A percentile compares a stretch with the other conserved stretches of the same genome.
Evolutionary conservation across 176 grass and related monocot genomes (phyloP).

Genomic region (Saccharum spontaneum): DNA sequence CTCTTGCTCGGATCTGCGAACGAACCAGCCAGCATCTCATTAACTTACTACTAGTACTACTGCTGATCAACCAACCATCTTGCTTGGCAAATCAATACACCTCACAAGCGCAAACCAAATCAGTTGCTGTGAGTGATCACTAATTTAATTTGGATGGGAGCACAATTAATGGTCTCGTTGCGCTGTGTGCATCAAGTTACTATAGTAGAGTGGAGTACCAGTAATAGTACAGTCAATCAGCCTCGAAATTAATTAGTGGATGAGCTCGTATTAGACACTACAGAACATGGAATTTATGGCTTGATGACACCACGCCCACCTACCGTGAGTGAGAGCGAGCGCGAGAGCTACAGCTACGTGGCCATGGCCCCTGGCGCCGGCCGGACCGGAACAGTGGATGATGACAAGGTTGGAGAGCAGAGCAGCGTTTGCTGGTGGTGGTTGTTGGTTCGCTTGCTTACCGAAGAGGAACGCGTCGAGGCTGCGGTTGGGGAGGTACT

Average conservation of each 20-base stretch:
- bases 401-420: neutral
- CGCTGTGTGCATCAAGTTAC: neutral
- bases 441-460: neutral
- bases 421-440: neutral
- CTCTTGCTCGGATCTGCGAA: constrained; percentile 49
- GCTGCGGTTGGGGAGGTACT: constrained; percentile 85
- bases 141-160: neutral
- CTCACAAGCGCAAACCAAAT: neutral
- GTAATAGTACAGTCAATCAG: neutral
- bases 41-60: neutral
- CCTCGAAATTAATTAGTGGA: neutral
- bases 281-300: constrained; percentile 22
- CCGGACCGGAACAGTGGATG: neutral
- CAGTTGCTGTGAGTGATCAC: neutral
- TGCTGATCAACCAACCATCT: neutral
- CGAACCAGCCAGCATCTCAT: no score
- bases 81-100: neutral
- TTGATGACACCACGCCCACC: neutral
- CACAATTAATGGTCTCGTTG: constrained; percentile 1
- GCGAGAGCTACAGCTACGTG: constrained; percentile 2
- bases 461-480: constrained; percentile 88
- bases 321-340: neutral
- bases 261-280: neutral
- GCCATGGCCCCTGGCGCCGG: neutral
- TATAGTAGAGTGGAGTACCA: neutral